Evolutionary conservation across 441 rosid species (phyloP), one percentile per base, ranked within the genome.

Genomic region (Kokia cookei): DNA sequence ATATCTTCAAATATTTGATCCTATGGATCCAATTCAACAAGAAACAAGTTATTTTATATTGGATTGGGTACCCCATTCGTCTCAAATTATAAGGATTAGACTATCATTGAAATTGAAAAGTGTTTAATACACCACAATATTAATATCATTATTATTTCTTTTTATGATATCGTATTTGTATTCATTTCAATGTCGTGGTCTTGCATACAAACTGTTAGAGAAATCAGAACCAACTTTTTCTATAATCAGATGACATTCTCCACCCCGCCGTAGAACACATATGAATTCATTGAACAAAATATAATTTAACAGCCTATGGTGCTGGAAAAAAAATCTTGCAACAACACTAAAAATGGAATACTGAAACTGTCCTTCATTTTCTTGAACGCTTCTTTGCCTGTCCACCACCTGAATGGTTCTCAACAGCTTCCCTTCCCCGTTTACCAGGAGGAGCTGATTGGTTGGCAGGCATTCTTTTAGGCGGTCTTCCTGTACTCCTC

Each of bases 361-460:
- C 62, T 12, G 24, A 5, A 22, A 11, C 4, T 42, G 8, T 19
- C 11, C 17, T 37, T 80, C 66, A 76, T 80, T 77, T 87, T 77
- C 78, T 85, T 53, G 76, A 60, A 32, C 85, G 88, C 71, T 82
- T 87, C 77, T 80, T 87, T 14, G 78, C 75, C 12, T 50, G 74
- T 73, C 81, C 40, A 45, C 77, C 65, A 63, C 76, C 79, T 45
- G 75, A 73, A 42, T 75, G 84, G 40, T 65, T 76, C 80, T 82
- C 85, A 57, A 64, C 85, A 65, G 61, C 69, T 80, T 77, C 88
- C 76, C 75, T 79, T 22, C 67, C 80, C 29, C 78, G 73, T 57
- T 82, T 83, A 50, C 58, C 68, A 0, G 76, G 19, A 27, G 53
- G 19, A 27, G 53, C 40, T 2, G 63, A 61, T 5, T 57, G 35